These are phyloP conservation scores for Monosporascus sp. DNA, from an alignment of 2,329 filamentous ascomycete genomes.

Conservation along the genomic window DNA sequence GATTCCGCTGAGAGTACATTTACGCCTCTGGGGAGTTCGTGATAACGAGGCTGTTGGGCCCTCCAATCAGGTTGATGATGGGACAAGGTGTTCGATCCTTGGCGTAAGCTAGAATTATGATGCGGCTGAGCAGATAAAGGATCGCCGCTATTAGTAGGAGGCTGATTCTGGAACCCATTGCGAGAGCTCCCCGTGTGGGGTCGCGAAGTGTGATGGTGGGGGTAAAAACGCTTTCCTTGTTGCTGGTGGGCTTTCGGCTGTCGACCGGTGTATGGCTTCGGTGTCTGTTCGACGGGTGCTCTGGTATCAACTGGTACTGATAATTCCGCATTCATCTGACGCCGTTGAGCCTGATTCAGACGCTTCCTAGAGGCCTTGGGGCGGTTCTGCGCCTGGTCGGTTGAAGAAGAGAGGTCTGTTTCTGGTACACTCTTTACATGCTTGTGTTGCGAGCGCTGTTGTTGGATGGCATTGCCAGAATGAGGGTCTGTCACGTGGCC, in stretches of 20 bases:
- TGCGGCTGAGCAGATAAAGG: slow-evolving; percentile 8
- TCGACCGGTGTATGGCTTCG: slow-evolving; percentile 26
- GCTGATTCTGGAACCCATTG: slow-evolving; percentile 10
- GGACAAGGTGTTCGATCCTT: slow-evolving; percentile 7
- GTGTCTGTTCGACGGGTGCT: slow-evolving; percentile 15
- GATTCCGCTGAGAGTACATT: slow-evolving; percentile 18
- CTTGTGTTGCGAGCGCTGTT: background rate
- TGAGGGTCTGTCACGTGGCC: background rate
- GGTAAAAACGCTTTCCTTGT: slow-evolving; percentile 13
- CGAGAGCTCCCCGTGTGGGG: slow-evolving; percentile 27
- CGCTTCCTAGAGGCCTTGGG: slow-evolving; percentile 40
- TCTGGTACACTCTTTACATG: slow-evolving; percentile 1
- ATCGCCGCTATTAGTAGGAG: slow-evolving; percentile 2
- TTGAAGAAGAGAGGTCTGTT: background rate
- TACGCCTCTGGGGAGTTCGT: slow-evolving; percentile 13
- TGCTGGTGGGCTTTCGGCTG: slow-evolving; percentile 23
- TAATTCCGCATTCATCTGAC: slow-evolving; percentile 57
- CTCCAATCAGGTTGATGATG: slow-evolving; percentile 16
- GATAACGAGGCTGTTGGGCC: slow-evolving; percentile 13
- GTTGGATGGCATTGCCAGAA: background rate
- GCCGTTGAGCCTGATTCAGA: slow-evolving; percentile 58
- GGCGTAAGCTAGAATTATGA: slow-evolving; percentile 10
- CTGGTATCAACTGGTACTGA: slow-evolving; percentile 50
- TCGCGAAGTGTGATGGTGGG: slow-evolving; percentile 13
- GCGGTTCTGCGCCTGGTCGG: slow-evolving; percentile 5